Base-by-base conservation (phyloP, 2,329 filamentous ascomycete species). In the Ophiobolus disseminans region DNA sequence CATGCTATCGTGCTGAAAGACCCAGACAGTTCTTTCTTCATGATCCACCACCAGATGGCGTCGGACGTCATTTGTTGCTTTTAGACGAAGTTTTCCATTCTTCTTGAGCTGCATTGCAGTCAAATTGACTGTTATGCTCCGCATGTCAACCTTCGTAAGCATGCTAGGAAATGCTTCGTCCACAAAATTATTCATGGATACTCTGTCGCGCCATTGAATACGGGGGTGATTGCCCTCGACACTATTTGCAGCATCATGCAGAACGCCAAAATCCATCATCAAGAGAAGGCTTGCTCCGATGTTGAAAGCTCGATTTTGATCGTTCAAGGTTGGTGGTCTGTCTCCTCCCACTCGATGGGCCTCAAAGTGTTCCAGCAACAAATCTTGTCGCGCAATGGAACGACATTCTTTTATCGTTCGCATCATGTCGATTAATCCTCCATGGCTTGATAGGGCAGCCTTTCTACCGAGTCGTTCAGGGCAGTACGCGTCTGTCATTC, bases 1-100 rank as follows among this genome's bases (percentile, higher is more conserved):
- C 14, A 50, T 23, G 1, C 50, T 42, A n/a, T 34, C 38, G 10
- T 45, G 44, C 9, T 59, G 48, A 25, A 52, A 59, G 5, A 57
- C 11, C 17, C 45, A 11, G 10, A 57, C 13, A 0, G 35, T 41
- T 0, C 31, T 11, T 30, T 36, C 16, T 7, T 32, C 28, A 6
- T 28, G 13, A n/a, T 40, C 39, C 2, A 59, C n/a, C 7, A 13
- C 2, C 9, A 54, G 19, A 35, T 59, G 40, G 7, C 43, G 38
- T 3, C 45, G 35, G 5, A 50, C 31, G 30, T 54, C 43, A 14
- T 30, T 17, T 1, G 38, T 54, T 2, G 42, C 20, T 26, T 46
- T 35, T 3, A 52, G 10, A 2, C 21, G 16, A 11, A 49, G 20
- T 17, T 41, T 41, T 2, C 37, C 42, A n/a, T 20, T 3, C 3